These are phyloP conservation scores for Cytospora leucostoma DNA, from an alignment of 2,329 filamentous ascomycete species.

Conservation along the genomic window DNA sequence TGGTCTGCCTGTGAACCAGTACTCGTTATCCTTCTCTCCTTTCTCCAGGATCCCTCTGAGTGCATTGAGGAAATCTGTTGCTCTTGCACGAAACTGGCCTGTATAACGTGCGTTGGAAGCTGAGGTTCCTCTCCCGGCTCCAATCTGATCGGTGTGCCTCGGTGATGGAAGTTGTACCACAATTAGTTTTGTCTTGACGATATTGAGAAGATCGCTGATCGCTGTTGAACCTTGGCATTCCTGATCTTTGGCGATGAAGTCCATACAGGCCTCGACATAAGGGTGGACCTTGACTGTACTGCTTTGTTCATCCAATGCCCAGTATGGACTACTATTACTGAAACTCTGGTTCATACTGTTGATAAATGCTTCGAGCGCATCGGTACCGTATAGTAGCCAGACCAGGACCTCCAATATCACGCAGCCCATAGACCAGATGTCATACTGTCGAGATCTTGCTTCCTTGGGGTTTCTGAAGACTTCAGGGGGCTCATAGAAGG, in stretches of 20 bases:
- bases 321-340: neutral
- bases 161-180: neutral
- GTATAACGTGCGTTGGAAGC: neutral
- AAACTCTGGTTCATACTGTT: neutral
- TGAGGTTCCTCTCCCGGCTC: neutral
- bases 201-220: neutral
- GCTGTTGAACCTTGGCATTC: neutral
- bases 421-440: constrained; percentile 18
- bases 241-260: neutral
- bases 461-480: neutral
- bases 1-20: neutral
- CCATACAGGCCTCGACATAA: neutral
- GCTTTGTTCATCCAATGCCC: neutral
- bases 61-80: neutral
- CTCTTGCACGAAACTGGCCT: neutral
- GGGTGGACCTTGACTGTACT: neutral
- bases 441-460: neutral
- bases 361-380: no score
- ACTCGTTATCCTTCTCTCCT: neutral
- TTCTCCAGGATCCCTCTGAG: neutral
- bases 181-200: neutral
- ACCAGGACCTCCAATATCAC: constrained; percentile 12
- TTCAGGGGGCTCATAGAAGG: constrained; percentile 10
- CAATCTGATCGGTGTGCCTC: neutral
- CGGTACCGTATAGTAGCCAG: constrained; percentile 21